Conservation (phyloP, 2,329 filamentous ascomycete species). For the Madurella fahalii region DNA sequence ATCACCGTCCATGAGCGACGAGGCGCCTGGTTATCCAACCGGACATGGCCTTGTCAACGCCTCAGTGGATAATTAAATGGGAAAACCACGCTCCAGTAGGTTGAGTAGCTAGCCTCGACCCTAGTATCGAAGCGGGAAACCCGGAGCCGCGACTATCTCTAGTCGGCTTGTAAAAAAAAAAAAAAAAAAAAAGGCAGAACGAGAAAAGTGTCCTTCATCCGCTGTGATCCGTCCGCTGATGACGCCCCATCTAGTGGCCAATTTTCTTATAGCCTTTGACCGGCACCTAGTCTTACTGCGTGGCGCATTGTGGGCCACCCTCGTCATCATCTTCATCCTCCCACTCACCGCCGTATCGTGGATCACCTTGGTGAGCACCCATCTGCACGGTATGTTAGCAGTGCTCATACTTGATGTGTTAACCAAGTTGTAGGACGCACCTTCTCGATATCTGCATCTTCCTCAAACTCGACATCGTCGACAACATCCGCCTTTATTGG, state of each 20-base stretch:
- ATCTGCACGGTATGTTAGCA: slow-evolving; percentile 45
- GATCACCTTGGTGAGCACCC: slow-evolving; percentile 67
- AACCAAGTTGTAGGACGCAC: slow-evolving; percentile 39
- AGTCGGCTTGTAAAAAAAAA: too few species aligned
- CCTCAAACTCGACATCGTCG: slow-evolving; percentile 84
- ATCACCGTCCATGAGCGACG: not conserved
- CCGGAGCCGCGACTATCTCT: too few species aligned
- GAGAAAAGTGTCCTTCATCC: not conserved
- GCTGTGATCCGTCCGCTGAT: not conserved
- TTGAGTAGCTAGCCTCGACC: too few species aligned
- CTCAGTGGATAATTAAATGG: not conserved
- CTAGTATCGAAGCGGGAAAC: too few species aligned
- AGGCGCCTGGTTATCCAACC: not conserved
- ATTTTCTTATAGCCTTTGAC: not conserved
- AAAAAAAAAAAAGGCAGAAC: too few species aligned
- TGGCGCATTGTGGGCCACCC: slow-evolving; percentile 65
- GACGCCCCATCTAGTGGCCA: not conserved
- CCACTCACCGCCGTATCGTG: slow-evolving; percentile 61
- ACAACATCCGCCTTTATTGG: slow-evolving; percentile 67
- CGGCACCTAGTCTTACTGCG: slow-evolving; percentile 50
- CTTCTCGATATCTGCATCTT: slow-evolving; percentile 77
- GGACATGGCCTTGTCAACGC: not conserved
- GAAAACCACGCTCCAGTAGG: too few species aligned
- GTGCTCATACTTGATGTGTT: not conserved
- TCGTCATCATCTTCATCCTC: slow-evolving; percentile 64